Evolutionary conservation across 306 rosid species (phyloP).

Genomic region (Lotus japonicus): DNA sequence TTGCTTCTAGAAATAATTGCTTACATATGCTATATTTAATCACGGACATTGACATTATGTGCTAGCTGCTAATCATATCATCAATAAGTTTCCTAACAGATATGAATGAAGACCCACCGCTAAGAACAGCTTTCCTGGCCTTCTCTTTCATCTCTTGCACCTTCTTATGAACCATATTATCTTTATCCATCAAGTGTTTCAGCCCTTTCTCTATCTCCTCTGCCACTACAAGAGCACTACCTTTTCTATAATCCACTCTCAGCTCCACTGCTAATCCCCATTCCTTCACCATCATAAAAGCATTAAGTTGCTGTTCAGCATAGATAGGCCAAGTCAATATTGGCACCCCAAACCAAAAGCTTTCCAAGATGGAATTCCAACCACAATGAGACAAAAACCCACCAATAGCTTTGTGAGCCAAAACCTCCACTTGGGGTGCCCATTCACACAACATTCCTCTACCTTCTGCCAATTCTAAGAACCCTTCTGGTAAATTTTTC

Average conservation of each 20-base stretch:
- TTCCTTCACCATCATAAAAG: constrained; percentile 49
- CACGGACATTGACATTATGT: too few relatives aligned
- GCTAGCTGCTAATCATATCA: too few relatives aligned
- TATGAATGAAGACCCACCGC: constrained; percentile 38
- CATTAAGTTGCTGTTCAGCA: constrained; percentile 64
- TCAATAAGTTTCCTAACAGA: constrained; percentile 20
- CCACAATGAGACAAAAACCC: constrained; percentile 66
- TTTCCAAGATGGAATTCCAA: constrained; percentile 66
- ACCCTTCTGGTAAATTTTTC: constrained; percentile 43
- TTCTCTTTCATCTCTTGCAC: constrained; percentile 31
- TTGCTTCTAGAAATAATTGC: too few relatives aligned
- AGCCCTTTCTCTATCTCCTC: constrained; percentile 43
- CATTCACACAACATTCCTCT: constrained; percentile 53
- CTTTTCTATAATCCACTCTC: constrained; percentile 35
- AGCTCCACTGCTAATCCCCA: constrained; percentile 34
- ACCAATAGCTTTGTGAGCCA: constrained; percentile 41
- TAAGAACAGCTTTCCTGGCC: constrained; percentile 31
- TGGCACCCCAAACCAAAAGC: constrained; percentile 68
- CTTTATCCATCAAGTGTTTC: constrained; percentile 30
- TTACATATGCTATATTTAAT: too few relatives aligned
- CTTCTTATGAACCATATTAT: constrained; percentile 27
- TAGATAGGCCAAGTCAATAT: constrained; percentile 65
- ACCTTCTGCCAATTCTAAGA: constrained; percentile 43
- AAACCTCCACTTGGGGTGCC: constrained; percentile 55
- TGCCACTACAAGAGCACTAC: constrained; percentile 33